These are phyloP conservation scores for Nelumbo lutea DNA, from an alignment of 164 flowering plant species.

Conservation along the genomic window DNA sequence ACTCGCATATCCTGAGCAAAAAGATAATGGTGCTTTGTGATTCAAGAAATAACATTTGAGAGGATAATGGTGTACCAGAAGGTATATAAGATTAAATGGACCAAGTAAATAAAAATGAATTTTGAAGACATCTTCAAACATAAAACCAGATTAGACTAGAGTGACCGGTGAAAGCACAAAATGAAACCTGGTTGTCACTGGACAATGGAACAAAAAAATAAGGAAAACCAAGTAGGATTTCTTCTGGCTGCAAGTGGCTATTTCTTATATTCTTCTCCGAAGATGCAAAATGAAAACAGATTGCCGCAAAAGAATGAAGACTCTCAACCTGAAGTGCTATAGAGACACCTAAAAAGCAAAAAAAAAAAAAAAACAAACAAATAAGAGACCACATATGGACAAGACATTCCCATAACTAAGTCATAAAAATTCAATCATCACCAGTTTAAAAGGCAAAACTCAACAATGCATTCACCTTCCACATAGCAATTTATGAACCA, in stretches of 20 bases:
- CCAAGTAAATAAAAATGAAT: background rate
- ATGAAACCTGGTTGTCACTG: constrained; percentile 62
- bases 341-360: constrained; percentile 46
- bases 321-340: constrained; percentile 55
- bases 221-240: constrained; percentile 49
- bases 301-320: constrained; percentile 48
- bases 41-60: background rate
- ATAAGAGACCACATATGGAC: constrained; percentile 6
- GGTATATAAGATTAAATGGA: background rate
- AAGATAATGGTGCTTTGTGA: constrained; percentile 1
- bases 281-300: constrained; percentile 37
- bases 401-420: background rate
- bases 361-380: background rate
- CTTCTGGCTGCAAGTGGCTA: constrained; percentile 22
- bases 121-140: background rate
- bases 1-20: constrained; percentile 44
- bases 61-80: background rate
- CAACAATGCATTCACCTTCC: background rate
- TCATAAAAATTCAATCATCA: background rate
- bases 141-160: background rate
- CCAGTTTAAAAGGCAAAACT: background rate
- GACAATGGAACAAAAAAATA: constrained; percentile 75
- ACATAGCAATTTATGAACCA: background rate
- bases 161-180: background rate
- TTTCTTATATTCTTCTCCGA: constrained; percentile 27